Evolutionary conservation across 495 filamentous ascomycete species (phyloP).

Genomic region (Aspergillus ellipticus): DNA sequence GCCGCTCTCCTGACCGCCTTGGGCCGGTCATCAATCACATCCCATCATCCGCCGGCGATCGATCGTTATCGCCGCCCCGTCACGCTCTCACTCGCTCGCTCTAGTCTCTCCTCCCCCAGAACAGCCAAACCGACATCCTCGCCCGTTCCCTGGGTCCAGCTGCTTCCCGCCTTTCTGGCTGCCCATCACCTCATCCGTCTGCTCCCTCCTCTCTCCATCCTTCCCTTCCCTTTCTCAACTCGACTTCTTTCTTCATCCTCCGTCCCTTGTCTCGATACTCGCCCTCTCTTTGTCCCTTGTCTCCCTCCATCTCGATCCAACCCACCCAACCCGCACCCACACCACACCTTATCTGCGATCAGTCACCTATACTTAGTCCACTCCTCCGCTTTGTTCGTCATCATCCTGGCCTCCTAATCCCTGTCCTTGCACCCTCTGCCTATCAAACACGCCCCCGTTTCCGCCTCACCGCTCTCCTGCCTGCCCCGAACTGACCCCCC

Average conservation of each 20-base stretch:
- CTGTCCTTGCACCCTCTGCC: slow-evolving; percentile 8
- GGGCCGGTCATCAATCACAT: background rate
- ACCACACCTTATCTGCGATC: slow-evolving; percentile 1
- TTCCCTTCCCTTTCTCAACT: background rate
- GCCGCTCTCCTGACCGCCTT: background rate
- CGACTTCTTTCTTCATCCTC: background rate
- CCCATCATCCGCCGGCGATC: slow-evolving; percentile 9
- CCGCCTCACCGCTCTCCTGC: slow-evolving; percentile 31
- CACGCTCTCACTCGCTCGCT: slow-evolving; percentile 21
- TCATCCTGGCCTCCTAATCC: slow-evolving; percentile 5
- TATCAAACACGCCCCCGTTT: slow-evolving; percentile 12
- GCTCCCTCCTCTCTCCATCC: slow-evolving; percentile 20
- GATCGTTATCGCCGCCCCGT: slow-evolving; percentile 36
- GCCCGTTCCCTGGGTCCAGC: slow-evolving; percentile 30
- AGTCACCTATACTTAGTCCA: slow-evolving; percentile 2
- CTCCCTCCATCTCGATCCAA: background rate
- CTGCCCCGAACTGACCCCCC: slow-evolving; percentile 1
- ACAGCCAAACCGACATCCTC: slow-evolving; percentile 20
- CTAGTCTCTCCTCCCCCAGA: slow-evolving; percentile 4
- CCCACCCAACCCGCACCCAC: slow-evolving; percentile 11
- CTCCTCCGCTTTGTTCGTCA: slow-evolving; percentile 5
- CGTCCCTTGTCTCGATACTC: slow-evolving; percentile 11
- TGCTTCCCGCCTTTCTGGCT: slow-evolving; percentile 14
- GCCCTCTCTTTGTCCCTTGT: slow-evolving; percentile 16
- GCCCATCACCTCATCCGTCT: slow-evolving; percentile 36